A percentile compares a stretch with the other conserved stretches of the same genome.
These are phyloP conservation scores for Naganishia friedmannii DNA, from an alignment of 768 basidiomycete genomes.

Conservation along the genomic window DNA sequence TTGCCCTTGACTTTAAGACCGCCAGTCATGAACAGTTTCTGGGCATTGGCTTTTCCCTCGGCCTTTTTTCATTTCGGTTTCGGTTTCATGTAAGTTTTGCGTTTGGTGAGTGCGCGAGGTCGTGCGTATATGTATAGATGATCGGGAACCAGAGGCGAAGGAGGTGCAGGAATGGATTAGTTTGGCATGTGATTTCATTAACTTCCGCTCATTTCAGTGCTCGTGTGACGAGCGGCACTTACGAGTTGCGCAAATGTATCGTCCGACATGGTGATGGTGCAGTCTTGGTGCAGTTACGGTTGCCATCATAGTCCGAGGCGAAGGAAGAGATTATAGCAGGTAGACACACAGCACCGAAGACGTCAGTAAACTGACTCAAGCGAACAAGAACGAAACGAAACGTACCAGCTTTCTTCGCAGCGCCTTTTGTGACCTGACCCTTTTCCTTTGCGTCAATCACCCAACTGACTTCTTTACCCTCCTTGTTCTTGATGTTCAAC, in stretches of 20 bases:
- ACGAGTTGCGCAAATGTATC: constrained; percentile 41
- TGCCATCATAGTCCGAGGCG: too few relatives aligned
- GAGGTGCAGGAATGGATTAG: too few relatives aligned
- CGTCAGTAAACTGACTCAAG: constrained; percentile 51
- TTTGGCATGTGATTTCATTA: too few relatives aligned
- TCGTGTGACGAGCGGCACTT: background rate
- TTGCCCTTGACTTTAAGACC: constrained; percentile 67
- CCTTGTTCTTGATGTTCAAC: constrained; percentile 70
- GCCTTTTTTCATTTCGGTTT: constrained; percentile 54
- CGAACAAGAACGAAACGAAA: background rate
- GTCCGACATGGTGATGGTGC: constrained; percentile 67
- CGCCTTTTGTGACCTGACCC: constrained; percentile 43
- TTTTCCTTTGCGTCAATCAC: constrained; percentile 77
- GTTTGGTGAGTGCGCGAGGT: too few relatives aligned
- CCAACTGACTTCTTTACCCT: constrained; percentile 72
- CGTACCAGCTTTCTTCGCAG: constrained; percentile 46
- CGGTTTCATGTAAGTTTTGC: too few relatives aligned
- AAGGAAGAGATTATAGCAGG: too few relatives aligned
- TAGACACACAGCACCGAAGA: constrained; percentile 48
- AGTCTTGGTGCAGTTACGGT: constrained; percentile 69
- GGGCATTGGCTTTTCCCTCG: constrained; percentile 68
- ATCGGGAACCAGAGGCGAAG: too few relatives aligned
- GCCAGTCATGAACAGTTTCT: constrained; percentile 94
- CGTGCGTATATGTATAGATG: too few relatives aligned
- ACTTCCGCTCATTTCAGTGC: too few relatives aligned